Evolutionary conservation across 2,329 filamentous ascomycete genomes (phyloP).

Genomic region (Hymenoscyphus fructigenus): DNA sequence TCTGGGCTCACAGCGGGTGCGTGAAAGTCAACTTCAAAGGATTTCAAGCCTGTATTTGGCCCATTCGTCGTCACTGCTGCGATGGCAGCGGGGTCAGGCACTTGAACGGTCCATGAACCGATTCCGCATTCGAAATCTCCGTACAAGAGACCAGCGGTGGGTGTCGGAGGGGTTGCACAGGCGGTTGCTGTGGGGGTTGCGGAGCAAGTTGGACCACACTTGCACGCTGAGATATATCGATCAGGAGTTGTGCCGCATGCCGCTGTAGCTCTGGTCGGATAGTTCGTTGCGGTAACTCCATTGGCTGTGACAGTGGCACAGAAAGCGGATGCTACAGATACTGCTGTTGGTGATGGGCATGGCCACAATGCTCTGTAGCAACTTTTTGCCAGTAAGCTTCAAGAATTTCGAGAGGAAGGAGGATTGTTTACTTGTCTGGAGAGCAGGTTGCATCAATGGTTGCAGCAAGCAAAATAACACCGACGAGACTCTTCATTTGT

Average conservation of each 20-base stretch:
- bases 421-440: not conserved
- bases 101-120: not conserved
- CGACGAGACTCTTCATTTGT: not conserved
- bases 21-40: slow-evolving; percentile 4
- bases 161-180: not conserved
- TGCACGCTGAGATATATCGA: slow-evolving; percentile 10
- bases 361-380: slow-evolving; percentile 4
- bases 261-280: not conserved
- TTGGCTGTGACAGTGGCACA: slow-evolving; percentile 7
- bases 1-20: not conserved
- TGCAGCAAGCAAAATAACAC: not conserved
- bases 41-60: not conserved
- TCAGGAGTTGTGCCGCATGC: slow-evolving; percentile 6
- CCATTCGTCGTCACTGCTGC: not conserved
- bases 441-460: not conserved
- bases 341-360: not conserved
- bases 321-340: slow-evolving; percentile 6
- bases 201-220: slow-evolving; percentile 6
- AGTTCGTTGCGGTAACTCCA: slow-evolving; percentile 5
- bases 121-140: slow-evolving; percentile 8
- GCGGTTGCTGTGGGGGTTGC: not conserved
- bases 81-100: slow-evolving; percentile 4
- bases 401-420: not conserved
- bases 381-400: not conserved
- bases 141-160: slow-evolving; percentile 5